Conservation (phyloP, 805 yeast genomes). For the Metschnikowia henanensis region DNA sequence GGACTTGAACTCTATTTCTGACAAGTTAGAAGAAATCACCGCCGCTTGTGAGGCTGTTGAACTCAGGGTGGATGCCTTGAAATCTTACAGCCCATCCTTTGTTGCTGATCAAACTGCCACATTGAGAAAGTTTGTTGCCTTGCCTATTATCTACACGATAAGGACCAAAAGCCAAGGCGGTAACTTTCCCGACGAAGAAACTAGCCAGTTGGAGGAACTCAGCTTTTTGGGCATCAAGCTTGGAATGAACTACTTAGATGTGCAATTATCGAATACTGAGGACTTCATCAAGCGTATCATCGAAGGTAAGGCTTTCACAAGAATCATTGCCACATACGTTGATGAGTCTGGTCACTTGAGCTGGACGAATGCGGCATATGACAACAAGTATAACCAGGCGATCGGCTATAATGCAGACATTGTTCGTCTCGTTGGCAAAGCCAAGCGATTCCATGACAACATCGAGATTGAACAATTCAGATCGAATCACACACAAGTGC, state of each 20-base stretch:
- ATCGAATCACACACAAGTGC: slow-evolving; percentile 49
- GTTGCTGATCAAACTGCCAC: slow-evolving; percentile 74
- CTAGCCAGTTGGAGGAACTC: slow-evolving; percentile 48
- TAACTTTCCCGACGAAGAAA: slow-evolving; percentile 60
- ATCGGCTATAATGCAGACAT: slow-evolving; percentile 64
- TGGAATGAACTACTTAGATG: slow-evolving; percentile 80
- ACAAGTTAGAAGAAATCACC: slow-evolving; percentile 52
- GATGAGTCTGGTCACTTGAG: slow-evolving; percentile 61
- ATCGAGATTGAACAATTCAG: slow-evolving; percentile 70
- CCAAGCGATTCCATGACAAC: slow-evolving; percentile 65
- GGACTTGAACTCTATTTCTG: slow-evolving; percentile 48
- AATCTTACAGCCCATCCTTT: slow-evolving; percentile 48
- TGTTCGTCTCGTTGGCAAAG: slow-evolving; percentile 82
- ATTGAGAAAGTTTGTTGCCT: slow-evolving; percentile 58
- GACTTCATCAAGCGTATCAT: slow-evolving; percentile 52
- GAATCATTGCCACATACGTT: slow-evolving; percentile 81
- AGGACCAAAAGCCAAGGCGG: slow-evolving; percentile 86
- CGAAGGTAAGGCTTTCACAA: slow-evolving; percentile 56
- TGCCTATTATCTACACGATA: slow-evolving; percentile 82
- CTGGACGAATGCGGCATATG: slow-evolving; percentile 79
- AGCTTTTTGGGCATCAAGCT: slow-evolving; percentile 64
- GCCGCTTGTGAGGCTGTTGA: slow-evolving; percentile 83
- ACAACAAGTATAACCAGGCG: slow-evolving; percentile 67
- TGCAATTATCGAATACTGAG: slow-evolving; percentile 71
- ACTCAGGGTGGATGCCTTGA: slow-evolving; percentile 72